These are phyloP conservation scores for Daldinia bambusicola DNA, from an alignment of 495 filamentous ascomycete genomes.

Conservation along the genomic window DNA sequence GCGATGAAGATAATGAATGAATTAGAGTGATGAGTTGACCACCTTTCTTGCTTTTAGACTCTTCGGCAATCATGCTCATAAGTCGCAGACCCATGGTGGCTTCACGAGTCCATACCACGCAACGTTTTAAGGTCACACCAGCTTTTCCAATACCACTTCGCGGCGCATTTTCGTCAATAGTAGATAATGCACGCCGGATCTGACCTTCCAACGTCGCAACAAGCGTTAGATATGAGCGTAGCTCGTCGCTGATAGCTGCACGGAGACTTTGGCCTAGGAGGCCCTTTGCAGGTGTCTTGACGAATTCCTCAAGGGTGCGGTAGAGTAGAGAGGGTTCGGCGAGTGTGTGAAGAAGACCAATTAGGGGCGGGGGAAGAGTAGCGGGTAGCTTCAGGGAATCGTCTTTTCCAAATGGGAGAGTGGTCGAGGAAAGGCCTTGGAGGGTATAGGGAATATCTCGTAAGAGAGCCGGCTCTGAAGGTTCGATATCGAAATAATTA, in stretches of 20 bases:
- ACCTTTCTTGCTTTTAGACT: conserved; percentile 85
- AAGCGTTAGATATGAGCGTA: conserved; percentile 90
- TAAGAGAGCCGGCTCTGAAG: conserved; percentile 78
- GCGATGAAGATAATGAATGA: conserved; percentile 89
- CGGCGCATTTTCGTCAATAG: conserved; percentile 71
- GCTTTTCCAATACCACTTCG: conserved; percentile 79
- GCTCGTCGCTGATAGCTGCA: conserved; percentile 85
- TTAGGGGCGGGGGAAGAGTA: conserved; percentile 81
- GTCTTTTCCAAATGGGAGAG: conserved; percentile 76
- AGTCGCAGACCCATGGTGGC: conserved; percentile 95
- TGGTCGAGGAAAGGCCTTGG: conserved; percentile 88
- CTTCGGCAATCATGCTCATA: conserved; percentile 93
- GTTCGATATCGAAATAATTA: conserved; percentile 62
- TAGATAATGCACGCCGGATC: conserved; percentile 80
- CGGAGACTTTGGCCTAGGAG: conserved; percentile 92
- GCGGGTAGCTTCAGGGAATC: conserved; percentile 76
- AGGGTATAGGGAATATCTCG: conserved; percentile 94
- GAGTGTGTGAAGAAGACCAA: conserved; percentile 87
- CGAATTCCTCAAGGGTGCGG: conserved; percentile 78
- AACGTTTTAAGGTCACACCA: conserved; percentile 95
- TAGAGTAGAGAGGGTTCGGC: conserved; percentile 95
- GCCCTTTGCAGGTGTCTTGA: conserved; percentile 70
- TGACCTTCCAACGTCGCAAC: conserved; percentile 95
- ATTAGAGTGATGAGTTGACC: conserved; percentile 95
- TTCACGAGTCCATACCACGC: conserved; percentile 96